Evolutionary conservation across 78 protist species (phyloP).

Genomic region (Bodo saltans): DNA sequence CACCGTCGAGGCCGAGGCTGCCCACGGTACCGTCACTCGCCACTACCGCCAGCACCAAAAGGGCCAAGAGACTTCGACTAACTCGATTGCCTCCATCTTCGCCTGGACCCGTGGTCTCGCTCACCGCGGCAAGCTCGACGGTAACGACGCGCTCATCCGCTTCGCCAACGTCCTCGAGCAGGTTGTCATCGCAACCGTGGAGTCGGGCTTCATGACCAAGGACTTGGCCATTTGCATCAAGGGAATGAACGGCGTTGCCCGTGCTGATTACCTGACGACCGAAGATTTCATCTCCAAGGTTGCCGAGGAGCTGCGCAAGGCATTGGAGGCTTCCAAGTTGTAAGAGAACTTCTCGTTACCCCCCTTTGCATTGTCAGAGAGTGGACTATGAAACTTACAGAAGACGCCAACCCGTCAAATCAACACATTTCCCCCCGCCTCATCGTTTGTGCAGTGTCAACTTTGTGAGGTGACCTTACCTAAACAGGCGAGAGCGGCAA

Average conservation of each 20-base stretch:
- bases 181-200: slow-evolving; percentile 38
- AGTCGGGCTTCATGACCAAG: slow-evolving; percentile 58
- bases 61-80: slow-evolving; percentile 83
- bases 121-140: slow-evolving; percentile 83
- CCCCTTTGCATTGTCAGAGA: no score
- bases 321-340: slow-evolving; percentile 6
- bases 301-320: slow-evolving; percentile 13
- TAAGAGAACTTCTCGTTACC: no score
- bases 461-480: no score
- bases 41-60: slow-evolving; percentile 80
- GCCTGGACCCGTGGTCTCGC: slow-evolving; percentile 90
- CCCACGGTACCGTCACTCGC: slow-evolving; percentile 93
- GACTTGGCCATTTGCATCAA: slow-evolving; percentile 49
- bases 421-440: no score
- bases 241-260: slow-evolving; percentile 5
- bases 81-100: slow-evolving; percentile 84
- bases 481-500: no score
- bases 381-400: no score
- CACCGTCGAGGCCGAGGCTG: slow-evolving; percentile 89
- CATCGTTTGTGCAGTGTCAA: no score
- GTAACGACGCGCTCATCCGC: slow-evolving; percentile 47
- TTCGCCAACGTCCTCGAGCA: slow-evolving; percentile 47
- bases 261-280: slow-evolving; percentile 43
- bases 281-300: slow-evolving; percentile 44
- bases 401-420: no score